A percentile compares a stretch with the other conserved stretches of the same genome.
Evolutionary conservation across 2,329 filamentous ascomycete species (phyloP).

Genomic region (Claviceps monticola): DNA sequence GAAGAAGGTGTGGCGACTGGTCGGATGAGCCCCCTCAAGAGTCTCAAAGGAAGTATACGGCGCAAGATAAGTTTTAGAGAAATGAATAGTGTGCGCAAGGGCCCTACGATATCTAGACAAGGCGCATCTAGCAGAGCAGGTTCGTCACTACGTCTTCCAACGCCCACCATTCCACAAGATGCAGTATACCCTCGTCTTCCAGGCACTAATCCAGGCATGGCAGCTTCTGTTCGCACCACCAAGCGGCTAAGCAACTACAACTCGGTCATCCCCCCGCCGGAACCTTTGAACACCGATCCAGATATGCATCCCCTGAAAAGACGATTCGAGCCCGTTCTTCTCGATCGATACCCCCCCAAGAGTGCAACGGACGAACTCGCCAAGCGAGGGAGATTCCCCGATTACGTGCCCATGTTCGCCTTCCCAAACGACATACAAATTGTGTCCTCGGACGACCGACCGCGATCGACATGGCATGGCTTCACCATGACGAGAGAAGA

Average conservation of each 20-base stretch:
- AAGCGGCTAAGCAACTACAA: constrained; percentile 94
- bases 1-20: constrained; percentile 48
- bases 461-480: constrained; percentile 95
- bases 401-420: constrained; percentile 98
- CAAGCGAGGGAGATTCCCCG: constrained; percentile 74
- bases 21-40: constrained; percentile 41
- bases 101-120: constrained; percentile 61
- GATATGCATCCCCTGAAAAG: constrained; percentile 93
- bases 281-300: constrained; percentile 77
- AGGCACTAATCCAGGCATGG: neutral
- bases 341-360: constrained; percentile 86
- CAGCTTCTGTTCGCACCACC: constrained; percentile 59
- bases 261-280: constrained; percentile 86
- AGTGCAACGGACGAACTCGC: constrained; percentile 67
- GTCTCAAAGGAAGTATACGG: constrained; percentile 71
- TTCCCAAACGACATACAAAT: constrained; percentile 98
- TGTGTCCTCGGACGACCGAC: constrained; percentile 85
- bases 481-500: constrained; percentile 96
- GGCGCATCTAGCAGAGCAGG: constrained; percentile 38
- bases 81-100: constrained; percentile 88
- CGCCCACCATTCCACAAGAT: neutral
- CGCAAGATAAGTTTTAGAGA: constrained; percentile 86
- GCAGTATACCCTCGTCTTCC: neutral
- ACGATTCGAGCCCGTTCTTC: constrained; percentile 86
- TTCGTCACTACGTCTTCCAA: constrained; percentile 14